Conservation (phyloP, 1,284 basidiomycete species). For the Anthracocystis panici-leucophaei region DNA sequence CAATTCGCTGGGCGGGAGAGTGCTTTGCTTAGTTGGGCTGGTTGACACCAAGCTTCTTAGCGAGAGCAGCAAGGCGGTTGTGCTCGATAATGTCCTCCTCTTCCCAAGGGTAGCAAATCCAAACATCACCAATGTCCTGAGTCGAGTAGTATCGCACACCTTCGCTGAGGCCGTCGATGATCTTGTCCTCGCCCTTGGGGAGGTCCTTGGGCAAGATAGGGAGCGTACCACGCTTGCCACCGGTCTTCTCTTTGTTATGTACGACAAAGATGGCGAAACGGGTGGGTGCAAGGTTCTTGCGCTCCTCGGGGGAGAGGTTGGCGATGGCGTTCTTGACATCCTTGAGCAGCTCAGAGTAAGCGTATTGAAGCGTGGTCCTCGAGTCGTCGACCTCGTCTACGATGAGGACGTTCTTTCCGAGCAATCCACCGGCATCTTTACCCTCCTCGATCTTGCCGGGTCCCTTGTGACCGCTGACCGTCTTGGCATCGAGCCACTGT, state of each 20-base stretch:
- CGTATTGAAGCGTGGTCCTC: slow-evolving; percentile 68
- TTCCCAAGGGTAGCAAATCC: slow-evolving; percentile 69
- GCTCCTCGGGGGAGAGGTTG: slow-evolving; percentile 57
- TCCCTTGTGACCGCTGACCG: slow-evolving; percentile 43
- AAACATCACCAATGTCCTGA: slow-evolving; percentile 64
- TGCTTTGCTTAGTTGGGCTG: slow-evolving; percentile 33
- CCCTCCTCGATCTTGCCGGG: slow-evolving; percentile 56
- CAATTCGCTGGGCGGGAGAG: no score
- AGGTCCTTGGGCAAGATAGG: slow-evolving; percentile 59
- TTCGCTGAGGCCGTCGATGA: slow-evolving; percentile 59
- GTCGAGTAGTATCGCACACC: slow-evolving; percentile 68
- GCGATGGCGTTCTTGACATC: slow-evolving; percentile 63
- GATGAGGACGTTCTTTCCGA: slow-evolving; percentile 69
- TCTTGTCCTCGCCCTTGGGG: slow-evolving; percentile 50
- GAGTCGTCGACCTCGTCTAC: slow-evolving; percentile 70
- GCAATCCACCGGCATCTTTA: slow-evolving; percentile 63
- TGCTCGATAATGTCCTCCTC: slow-evolving; percentile 68
- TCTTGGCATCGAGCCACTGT: slow-evolving; percentile 67
- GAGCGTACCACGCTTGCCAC: slow-evolving; percentile 63
- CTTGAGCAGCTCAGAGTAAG: slow-evolving; percentile 67
- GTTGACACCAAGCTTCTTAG: slow-evolving; percentile 59
- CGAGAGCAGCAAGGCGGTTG: slow-evolving; percentile 67
- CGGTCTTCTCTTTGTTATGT: slow-evolving; percentile 66
- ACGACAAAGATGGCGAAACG: slow-evolving; percentile 69
- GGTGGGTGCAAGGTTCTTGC: slow-evolving; percentile 59